Evolutionary conservation across 2,329 filamentous ascomycete genomes (phyloP).

Genomic region (Trichoderma koningii): DNA sequence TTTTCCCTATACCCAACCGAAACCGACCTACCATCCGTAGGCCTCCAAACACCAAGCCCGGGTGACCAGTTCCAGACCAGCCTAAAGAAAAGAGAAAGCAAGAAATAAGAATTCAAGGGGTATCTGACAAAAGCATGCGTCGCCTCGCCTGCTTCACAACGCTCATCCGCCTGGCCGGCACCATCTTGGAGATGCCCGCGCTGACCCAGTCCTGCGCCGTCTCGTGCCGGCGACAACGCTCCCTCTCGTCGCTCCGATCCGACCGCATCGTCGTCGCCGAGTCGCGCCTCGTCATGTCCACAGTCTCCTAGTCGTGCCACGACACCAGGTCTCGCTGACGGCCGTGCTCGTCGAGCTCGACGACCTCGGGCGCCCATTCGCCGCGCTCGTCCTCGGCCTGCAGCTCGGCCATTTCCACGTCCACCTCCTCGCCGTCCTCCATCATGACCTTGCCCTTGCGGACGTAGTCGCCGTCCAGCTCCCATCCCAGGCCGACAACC

Average conservation of each 20-base stretch:
- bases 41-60: no score
- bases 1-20: no score
- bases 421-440: conserved; percentile 55
- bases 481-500: conserved; percentile 55
- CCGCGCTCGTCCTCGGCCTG: conserved; percentile 57
- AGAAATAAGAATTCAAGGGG: neutral
- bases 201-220: neutral
- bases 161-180: conserved; percentile 5
- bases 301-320: conserved; percentile 43
- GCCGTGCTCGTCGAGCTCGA: conserved; percentile 56
- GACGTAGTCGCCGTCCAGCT: conserved; percentile 54
- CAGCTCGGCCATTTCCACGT: conserved; percentile 52
- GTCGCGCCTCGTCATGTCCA: neutral
- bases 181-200: neutral
- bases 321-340: conserved; percentile 55
- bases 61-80: no score
- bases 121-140: conserved; percentile 13
- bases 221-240: neutral
- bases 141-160: conserved; percentile 9
- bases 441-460: conserved; percentile 52
- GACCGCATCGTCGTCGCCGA: no score
- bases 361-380: conserved; percentile 56
- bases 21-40: no score
- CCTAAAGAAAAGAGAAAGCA: neutral
- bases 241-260: no score